phyloP scores from a whole-genome alignment of 2,329 filamentous ascomycete genomes.

The Ophiostoma sp. region DNA sequence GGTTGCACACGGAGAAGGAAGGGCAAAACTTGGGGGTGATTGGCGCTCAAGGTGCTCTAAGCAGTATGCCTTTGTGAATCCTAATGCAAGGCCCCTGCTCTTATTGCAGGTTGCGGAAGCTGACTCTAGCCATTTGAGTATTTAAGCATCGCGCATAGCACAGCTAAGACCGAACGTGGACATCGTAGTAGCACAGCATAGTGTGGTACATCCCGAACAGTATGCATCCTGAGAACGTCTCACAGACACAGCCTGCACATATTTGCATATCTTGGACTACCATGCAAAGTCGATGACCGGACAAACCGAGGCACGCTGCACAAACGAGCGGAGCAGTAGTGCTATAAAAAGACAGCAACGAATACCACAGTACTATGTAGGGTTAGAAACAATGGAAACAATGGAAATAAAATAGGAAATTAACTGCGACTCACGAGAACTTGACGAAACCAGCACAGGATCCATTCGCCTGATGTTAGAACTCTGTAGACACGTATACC shows the following conservation, averaged over 20 bases:
- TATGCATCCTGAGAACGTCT: not conserved
- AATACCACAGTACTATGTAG: not conserved
- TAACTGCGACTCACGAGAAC: slow-evolving; percentile 3
- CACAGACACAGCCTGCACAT: not conserved
- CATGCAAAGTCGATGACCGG: not conserved
- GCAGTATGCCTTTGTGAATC: not conserved
- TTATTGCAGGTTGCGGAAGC: not conserved
- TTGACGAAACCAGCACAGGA: not conserved
- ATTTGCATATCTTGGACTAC: not conserved
- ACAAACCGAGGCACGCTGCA: not conserved
- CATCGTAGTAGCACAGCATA: not conserved
- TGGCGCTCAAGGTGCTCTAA: not conserved
- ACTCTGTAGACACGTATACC: not conserved
- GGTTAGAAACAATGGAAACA: not conserved
- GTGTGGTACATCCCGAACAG: not conserved
- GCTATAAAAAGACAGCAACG: not conserved
- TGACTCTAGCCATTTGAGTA: not conserved
- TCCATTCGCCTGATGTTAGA: not conserved
- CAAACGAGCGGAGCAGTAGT: not conserved
- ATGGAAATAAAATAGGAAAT: not conserved
- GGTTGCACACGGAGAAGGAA: not conserved
- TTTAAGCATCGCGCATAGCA: not conserved
- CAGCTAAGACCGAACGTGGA: too few relatives aligned
- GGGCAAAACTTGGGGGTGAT: not conserved
- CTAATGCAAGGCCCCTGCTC: not conserved